These are phyloP conservation scores for Dalbergia cochinchinensis DNA, from an alignment of 306 rosid genomes.

Conservation along the genomic window DNA sequence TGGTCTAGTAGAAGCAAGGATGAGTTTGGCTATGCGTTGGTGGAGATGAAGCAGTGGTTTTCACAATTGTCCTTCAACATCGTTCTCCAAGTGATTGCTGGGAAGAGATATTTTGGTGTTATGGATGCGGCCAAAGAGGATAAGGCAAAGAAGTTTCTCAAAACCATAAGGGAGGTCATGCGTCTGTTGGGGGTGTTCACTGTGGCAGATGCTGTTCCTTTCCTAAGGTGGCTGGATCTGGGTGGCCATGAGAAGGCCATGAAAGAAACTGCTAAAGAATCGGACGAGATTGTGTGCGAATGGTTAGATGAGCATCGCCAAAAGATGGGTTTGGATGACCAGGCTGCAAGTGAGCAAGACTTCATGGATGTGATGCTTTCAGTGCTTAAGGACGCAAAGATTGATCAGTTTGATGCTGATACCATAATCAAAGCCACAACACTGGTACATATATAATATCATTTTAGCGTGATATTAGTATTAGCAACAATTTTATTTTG, in stretches of 20 bases:
- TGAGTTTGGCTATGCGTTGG: neutral
- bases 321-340: neutral
- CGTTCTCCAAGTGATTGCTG: neutral
- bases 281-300: neutral
- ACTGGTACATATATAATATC: neutral
- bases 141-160: neutral
- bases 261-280: neutral
- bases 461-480: no score
- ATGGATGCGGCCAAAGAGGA: neutral
- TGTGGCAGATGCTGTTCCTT: neutral
- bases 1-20: neutral
- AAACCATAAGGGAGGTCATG: neutral
- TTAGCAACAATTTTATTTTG: no score
- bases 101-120: neutral
- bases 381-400: neutral
- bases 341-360: neutral
- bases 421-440: neutral
- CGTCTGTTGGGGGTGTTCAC: neutral
- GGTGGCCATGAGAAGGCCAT: neutral
- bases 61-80: neutral
- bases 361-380: constrained; percentile 1
- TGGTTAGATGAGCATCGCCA: constrained; percentile 29
- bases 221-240: neutral
- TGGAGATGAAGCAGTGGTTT: neutral
- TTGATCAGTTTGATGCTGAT: neutral